Evolutionary conservation across 352 stramenopile genomes (phyloP).

Genomic region (Globisporangium splendens): DNA sequence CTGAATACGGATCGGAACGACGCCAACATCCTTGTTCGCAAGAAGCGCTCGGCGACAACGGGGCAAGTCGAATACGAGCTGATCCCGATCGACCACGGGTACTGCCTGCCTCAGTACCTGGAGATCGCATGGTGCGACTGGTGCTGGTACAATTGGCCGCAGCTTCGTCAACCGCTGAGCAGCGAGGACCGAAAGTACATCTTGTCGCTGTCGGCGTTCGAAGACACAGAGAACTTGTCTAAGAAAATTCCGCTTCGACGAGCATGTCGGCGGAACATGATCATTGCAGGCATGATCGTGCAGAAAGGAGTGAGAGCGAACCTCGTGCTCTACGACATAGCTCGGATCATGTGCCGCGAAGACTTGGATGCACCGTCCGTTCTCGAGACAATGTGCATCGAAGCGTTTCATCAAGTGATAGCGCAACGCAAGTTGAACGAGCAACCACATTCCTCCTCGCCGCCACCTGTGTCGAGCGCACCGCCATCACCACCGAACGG

Average conservation of each 20-base stretch:
- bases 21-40: slow-evolving; percentile 95
- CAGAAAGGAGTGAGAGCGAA: slow-evolving; percentile 69
- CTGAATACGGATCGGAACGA: slow-evolving; percentile 98
- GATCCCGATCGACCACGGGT: slow-evolving; percentile 99
- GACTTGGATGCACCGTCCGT: slow-evolving; percentile 70
- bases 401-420: slow-evolving; percentile 66
- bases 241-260: slow-evolving; percentile 73
- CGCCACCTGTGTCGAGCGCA: not conserved
- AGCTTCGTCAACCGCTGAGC: slow-evolving; percentile 76
- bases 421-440: slow-evolving; percentile 16
- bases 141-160: slow-evolving; percentile 98
- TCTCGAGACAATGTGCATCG: slow-evolving; percentile 59
- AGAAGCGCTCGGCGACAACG: slow-evolving; percentile 47
- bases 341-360: slow-evolving; percentile 82
- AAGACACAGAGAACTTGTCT: slow-evolving; percentile 51
- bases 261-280: slow-evolving; percentile 75
- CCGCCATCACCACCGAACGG: slow-evolving; percentile 6
- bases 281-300: slow-evolving; percentile 75
- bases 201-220: slow-evolving; percentile 45
- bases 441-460: not conserved
- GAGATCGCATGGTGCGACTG: slow-evolving; percentile 98
- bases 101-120: slow-evolving; percentile 93
- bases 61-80: slow-evolving; percentile 86
- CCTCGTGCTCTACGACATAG: slow-evolving; percentile 68
- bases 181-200: slow-evolving; percentile 60